A percentile compares a stretch with the other conserved stretches of the same genome.
Conservation (phyloP, 1,139 yeast species). For the Taiozyma onychis region DNA sequence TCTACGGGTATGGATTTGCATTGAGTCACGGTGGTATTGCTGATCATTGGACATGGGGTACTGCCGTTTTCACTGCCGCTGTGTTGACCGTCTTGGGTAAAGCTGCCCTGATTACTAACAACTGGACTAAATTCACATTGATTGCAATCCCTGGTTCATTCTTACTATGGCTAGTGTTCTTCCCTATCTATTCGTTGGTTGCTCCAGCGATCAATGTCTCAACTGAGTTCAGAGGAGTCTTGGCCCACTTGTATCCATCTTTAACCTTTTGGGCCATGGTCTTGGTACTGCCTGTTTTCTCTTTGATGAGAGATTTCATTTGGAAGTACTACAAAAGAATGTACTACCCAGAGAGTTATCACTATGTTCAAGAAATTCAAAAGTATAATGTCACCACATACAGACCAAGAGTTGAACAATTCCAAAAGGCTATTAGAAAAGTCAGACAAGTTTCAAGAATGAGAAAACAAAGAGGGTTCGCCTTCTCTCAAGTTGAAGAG, state of each 20-base stretch:
- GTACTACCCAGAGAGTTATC: slow-evolving; percentile 88
- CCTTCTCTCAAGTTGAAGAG: slow-evolving; percentile 91
- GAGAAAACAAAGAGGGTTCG: slow-evolving; percentile 98
- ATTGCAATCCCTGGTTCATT: slow-evolving; percentile 95
- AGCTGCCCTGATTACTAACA: slow-evolving; percentile 85
- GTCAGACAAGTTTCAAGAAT: slow-evolving; percentile 97
- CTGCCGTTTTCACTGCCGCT: slow-evolving; percentile 83
- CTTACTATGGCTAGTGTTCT: slow-evolving; percentile 73
- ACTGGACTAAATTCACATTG: slow-evolving; percentile 93
- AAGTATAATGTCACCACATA: slow-evolving; percentile 91
- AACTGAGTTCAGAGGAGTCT: slow-evolving; percentile 75
- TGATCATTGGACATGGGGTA: slow-evolving; percentile 96
- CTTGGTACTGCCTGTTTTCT: slow-evolving; percentile 67
- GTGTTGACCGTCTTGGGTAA: slow-evolving; percentile 88
- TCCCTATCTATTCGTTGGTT: slow-evolving; percentile 80
- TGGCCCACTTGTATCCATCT: slow-evolving; percentile 71
- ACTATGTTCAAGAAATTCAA: slow-evolving; percentile 94
- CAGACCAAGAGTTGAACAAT: slow-evolving; percentile 92
- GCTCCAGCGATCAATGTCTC: slow-evolving; percentile 86
- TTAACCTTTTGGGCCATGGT: slow-evolving; percentile 81
- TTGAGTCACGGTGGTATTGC: slow-evolving; percentile 66
- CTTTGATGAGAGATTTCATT: slow-evolving; percentile 79
- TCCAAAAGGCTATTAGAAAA: slow-evolving; percentile 94
- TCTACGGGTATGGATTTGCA: slow-evolving; percentile 64
- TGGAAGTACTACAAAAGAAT: slow-evolving; percentile 95